Conservation (phyloP, 441 rosid species). For the Populus hybrid region DNA sequence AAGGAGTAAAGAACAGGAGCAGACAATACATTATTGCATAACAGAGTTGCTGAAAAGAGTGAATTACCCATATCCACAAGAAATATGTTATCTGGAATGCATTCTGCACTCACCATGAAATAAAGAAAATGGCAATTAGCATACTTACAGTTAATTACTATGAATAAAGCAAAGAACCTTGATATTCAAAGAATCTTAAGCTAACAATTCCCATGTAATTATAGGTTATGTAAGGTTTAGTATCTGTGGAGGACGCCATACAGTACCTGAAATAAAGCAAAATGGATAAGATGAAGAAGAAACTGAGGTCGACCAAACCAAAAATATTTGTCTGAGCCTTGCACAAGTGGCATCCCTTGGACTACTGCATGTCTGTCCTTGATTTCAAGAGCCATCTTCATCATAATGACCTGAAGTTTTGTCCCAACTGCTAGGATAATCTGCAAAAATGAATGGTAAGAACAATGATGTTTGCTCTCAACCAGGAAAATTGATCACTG, state of each 20-base stretch:
- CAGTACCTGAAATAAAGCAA: slow-evolving; percentile 81
- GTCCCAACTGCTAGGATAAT: slow-evolving; percentile 84
- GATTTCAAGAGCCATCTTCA: slow-evolving; percentile 90
- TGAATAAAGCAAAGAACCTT: not conserved
- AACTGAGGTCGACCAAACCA: slow-evolving; percentile 79
- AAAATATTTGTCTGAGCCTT: slow-evolving; percentile 78
- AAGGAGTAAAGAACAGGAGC: not conserved
- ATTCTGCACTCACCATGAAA: slow-evolving; percentile 45
- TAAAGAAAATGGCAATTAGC: not conserved
- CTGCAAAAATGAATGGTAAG: slow-evolving; percentile 39
- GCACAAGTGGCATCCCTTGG: slow-evolving; percentile 97
- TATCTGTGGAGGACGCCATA: not conserved
- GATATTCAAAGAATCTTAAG: not conserved
- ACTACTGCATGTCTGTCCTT: slow-evolving; percentile 83
- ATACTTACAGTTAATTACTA: not conserved
- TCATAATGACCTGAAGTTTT: slow-evolving; percentile 81
- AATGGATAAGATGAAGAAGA: slow-evolving; percentile 78
- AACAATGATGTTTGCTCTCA: slow-evolving; percentile 2
- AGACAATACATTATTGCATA: not conserved
- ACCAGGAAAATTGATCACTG: not conserved
- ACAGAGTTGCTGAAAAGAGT: slow-evolving; percentile 5
- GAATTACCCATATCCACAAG: slow-evolving; percentile 90
- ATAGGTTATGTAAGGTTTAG: not conserved
- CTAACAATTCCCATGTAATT: not conserved
- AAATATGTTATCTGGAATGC: slow-evolving; percentile 95